Evolutionary conservation across 1,284 basidiomycete genomes (phyloP).

Genomic region (Microbotryomycetes sp.): DNA sequence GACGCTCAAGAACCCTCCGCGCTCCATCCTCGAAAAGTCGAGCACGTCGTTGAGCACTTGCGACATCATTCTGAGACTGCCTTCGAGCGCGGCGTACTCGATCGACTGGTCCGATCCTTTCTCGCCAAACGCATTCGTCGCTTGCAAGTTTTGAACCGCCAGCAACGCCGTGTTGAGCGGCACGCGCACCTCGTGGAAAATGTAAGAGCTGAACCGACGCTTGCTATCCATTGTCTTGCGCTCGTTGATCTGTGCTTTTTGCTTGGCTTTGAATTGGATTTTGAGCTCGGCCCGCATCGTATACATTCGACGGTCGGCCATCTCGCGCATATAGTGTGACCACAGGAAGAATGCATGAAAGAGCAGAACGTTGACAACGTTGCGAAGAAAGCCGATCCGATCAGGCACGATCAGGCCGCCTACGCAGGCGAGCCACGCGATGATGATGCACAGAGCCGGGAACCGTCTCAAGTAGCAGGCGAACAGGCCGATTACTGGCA

Average conservation of each 20-base stretch:
- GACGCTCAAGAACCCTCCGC: constrained; percentile 59
- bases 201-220: constrained; percentile 20
- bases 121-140: constrained; percentile 55
- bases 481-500: constrained; percentile 69
- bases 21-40: constrained; percentile 48
- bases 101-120: constrained; percentile 57
- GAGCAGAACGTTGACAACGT: constrained; percentile 50
- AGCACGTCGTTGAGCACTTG: constrained; percentile 57
- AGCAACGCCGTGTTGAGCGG: constrained; percentile 73
- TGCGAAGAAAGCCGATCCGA: constrained; percentile 12
- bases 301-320: constrained; percentile 56
- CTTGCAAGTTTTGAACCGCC: constrained; percentile 83
- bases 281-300: constrained; percentile 64
- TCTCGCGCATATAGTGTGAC: constrained; percentile 42
- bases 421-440: constrained; percentile 37
- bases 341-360: constrained; percentile 49
- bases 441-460: constrained; percentile 55
- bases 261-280: constrained; percentile 52
- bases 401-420: constrained; percentile 7
- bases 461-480: constrained; percentile 63
- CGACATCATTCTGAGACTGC: constrained; percentile 76
- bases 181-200: constrained; percentile 49
- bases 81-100: constrained; percentile 71
- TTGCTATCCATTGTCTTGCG: constrained; percentile 26
- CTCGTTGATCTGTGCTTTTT: constrained; percentile 77